Percentiles rank a stretch among this genome's conserved stretches.
Evolutionary conservation across 805 yeast species (phyloP).

Genomic region (Zygotorulaspora chibaensis): DNA sequence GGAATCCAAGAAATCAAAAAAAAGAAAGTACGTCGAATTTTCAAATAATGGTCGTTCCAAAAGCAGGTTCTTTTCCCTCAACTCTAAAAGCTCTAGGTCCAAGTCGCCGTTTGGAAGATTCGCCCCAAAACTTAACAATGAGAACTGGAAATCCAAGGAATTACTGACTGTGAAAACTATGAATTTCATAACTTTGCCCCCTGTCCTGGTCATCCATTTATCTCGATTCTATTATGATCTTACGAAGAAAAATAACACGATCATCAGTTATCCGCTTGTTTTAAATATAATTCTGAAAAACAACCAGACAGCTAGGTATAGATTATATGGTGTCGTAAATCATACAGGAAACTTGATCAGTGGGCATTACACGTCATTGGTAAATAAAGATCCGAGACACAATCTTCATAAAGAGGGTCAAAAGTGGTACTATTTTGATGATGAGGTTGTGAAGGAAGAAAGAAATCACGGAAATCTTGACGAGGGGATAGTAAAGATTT

Average conservation of each 20-base stretch:
- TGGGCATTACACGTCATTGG: constrained; percentile 73
- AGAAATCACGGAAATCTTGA: constrained; percentile 45
- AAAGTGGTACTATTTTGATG: constrained; percentile 73
- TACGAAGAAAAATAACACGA: constrained; percentile 49
- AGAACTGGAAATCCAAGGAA: constrained; percentile 38
- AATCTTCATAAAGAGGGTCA: constrained; percentile 35
- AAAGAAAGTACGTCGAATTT: constrained; percentile 11
- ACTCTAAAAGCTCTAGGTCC: constrained; percentile 26
- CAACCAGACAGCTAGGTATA: constrained; percentile 40
- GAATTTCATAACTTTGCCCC: constrained; percentile 74
- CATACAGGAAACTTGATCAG: constrained; percentile 66
- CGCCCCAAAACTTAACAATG: constrained; percentile 21
- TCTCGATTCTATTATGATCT: constrained; percentile 66
- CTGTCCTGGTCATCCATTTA: constrained; percentile 72
- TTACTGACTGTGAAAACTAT: constrained; percentile 59
- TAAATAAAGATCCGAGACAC: constrained; percentile 44
- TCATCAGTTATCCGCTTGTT: constrained; percentile 52
- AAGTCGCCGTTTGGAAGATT: constrained; percentile 15
- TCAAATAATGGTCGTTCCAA: constrained; percentile 20
- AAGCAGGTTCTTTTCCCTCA: constrained; percentile 22
- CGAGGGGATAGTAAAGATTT: constrained; percentile 37
- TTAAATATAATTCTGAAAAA: constrained; percentile 45
- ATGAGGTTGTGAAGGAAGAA: constrained; percentile 50
- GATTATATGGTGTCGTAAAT: constrained; percentile 59
- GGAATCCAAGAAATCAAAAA: constrained; percentile 27